Evolutionary conservation across 345 rosid species (phyloP), one percentile per base, ranked within the genome.

Genomic region (Aquilaria malaccensis): DNA sequence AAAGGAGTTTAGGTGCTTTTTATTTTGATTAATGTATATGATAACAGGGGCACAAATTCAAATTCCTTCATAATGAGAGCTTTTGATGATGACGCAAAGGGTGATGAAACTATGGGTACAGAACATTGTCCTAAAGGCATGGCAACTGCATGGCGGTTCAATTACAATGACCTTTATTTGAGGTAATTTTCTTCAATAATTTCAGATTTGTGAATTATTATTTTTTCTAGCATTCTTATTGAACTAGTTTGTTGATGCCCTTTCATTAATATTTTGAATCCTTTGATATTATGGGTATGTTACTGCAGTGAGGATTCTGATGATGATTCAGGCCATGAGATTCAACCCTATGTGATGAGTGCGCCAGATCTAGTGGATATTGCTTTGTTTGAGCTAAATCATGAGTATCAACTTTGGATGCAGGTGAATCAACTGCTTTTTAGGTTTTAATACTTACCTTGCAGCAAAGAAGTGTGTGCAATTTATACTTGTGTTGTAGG

Each of bases 11-110:
- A 37, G 7, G 43, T 9, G 43, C 43, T 9, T 37, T 37, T 37
- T 37, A 9, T 37, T 37, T 37, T 9, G 7, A 5, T 37, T 37
- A 22, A 22, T 22, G 22, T 22, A 22, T 22, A 5, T 37, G 43
- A 37, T 37, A 37, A 4, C 7, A 37, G 43, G 43, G 7, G 43
- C 7, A 9, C 5, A 37, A 37, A 37, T 37, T 57, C 67, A 2
- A 58, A 70, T 55, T 80, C 81, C 9, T 91, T 91, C 72, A 78
- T 80, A 11, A 79, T 91, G 95, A 78, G 70, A 48, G 62, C 88
- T 30, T 74, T 81, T 1, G 87, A 84, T 45, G 82, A 83, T 63
- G 95, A 88, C 52, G 37, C 73, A 71, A 85, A 79, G 45, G 80
- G 70, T 69, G 62, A 60, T 52, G 83, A 76, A 48, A 70, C 50